Conservation (phyloP, 1,284 basidiomycete genomes). For the Taiwanofungus camphoratus region DNA sequence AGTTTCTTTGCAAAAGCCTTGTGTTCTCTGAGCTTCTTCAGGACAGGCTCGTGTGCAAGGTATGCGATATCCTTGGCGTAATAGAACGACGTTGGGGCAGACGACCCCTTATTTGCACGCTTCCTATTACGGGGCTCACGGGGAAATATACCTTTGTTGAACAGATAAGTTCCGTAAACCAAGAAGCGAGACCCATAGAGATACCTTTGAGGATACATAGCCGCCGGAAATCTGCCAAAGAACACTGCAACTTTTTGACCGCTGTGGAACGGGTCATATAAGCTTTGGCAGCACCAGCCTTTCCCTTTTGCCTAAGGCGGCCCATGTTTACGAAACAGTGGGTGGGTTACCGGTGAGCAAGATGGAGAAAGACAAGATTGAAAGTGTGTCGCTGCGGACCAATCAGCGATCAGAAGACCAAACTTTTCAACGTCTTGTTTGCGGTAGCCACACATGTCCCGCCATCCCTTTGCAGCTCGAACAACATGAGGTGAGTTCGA, state of each 20-base stretch:
- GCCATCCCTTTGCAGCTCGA: constrained; percentile 7
- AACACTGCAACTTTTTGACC: constrained; percentile 92
- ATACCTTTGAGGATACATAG: constrained; percentile 97
- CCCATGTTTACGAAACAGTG: constrained; percentile 55
- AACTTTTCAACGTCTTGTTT: constrained; percentile 24
- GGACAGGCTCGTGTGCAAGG: constrained; percentile 93
- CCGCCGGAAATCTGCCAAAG: constrained; percentile 94
- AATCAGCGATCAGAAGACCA: constrained; percentile 19
- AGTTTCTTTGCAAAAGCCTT: constrained; percentile 99
- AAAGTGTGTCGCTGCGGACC: constrained; percentile 11
- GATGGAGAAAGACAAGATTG: constrained; percentile 3
- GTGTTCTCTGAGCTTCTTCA: constrained; percentile 95
- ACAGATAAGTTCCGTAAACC: not conserved
- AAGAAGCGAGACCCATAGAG: not conserved
- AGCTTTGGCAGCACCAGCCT: constrained; percentile 91
- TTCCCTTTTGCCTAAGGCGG: constrained; percentile 85
- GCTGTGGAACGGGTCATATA: constrained; percentile 91
- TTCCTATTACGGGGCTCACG: constrained; percentile 92
- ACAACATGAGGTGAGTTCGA: constrained; percentile 31
- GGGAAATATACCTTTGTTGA: constrained; percentile 83
- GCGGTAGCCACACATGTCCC: constrained; percentile 12
- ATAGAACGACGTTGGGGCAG: constrained; percentile 96
- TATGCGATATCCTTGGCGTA: constrained; percentile 98
- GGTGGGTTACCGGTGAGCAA: constrained; percentile 11
- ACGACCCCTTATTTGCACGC: constrained; percentile 96